Percentiles rank a stretch among this genome's conserved stretches.
Conservation (phyloP, 805 yeast genomes). For the Torulaspora indica region DNA sequence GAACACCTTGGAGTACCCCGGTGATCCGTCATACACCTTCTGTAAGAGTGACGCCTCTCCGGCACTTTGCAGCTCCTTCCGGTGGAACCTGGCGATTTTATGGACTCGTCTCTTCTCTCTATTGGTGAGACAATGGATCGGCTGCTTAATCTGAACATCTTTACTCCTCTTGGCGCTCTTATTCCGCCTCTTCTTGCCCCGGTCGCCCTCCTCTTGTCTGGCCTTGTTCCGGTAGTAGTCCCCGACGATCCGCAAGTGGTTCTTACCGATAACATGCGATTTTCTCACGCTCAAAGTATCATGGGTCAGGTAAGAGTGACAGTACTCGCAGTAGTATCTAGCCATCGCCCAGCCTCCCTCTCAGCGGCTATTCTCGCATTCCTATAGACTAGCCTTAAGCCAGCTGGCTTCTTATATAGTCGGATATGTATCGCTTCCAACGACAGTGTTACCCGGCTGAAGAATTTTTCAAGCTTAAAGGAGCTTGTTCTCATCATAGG, state of each 20-base stretch:
- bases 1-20: conserved; percentile 33
- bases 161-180: neutral
- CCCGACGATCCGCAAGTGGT: conserved; percentile 66
- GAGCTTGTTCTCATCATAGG: neutral
- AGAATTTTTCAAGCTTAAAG: conserved; percentile 1
- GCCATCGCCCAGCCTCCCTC: conserved; percentile 42
- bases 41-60: neutral
- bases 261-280: conserved; percentile 71
- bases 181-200: too few relatives aligned
- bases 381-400: neutral
- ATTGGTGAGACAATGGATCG: conserved; percentile 8
- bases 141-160: neutral
- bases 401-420: neutral
- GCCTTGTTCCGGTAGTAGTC: conserved; percentile 60
- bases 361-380: neutral
- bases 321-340: conserved; percentile 78
- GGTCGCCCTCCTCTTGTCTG: neutral
- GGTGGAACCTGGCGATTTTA: conserved; percentile 7
- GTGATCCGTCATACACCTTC: conserved; percentile 29
- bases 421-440: neutral
- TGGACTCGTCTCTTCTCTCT: conserved; percentile 8
- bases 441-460: neutral
- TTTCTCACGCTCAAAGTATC: conserved; percentile 83
- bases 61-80: conserved; percentile 18
- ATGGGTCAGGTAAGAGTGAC: conserved; percentile 77